A percentile compares a stretch with the other conserved stretches of the same genome.
Conservation (phyloP, 1,284 basidiomycete genomes). For the Gymnopus androsaceus region DNA sequence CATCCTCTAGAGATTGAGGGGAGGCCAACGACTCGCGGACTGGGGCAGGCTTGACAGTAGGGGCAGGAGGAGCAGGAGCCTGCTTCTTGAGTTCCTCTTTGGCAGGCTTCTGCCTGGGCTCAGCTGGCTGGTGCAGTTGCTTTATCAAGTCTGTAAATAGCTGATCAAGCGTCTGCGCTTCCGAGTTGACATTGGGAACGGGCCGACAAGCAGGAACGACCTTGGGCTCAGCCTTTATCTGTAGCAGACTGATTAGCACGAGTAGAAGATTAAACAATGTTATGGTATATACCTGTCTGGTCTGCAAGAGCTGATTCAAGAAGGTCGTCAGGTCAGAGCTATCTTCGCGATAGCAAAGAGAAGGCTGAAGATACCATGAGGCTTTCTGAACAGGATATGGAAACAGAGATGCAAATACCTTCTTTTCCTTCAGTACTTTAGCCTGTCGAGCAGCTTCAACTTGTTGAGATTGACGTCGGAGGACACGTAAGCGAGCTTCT, state of each 20-base stretch:
- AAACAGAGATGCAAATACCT: background rate
- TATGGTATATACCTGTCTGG: background rate
- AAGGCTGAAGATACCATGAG: background rate
- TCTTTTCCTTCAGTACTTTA: background rate
- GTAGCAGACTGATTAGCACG: background rate
- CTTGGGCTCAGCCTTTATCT: background rate
- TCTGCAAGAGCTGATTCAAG: background rate
- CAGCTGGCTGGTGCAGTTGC: background rate
- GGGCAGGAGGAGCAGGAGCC: background rate
- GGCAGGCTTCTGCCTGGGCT: background rate
- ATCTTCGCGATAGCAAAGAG: background rate
- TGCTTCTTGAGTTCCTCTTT: too few relatives aligned
- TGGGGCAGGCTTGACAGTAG: too few relatives aligned
- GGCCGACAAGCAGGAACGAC: background rate
- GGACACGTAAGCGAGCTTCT: constrained; percentile 2
- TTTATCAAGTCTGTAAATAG: background rate
- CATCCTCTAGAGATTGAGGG: constrained; percentile 6
- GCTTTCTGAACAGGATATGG: background rate
- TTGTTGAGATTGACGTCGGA: constrained; percentile 1
- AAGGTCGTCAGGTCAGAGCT: background rate
- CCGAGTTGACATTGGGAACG: background rate
- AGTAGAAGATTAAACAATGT: background rate
- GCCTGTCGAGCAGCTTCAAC: background rate
- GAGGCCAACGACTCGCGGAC: background rate
- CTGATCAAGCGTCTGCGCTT: background rate